Evolutionary conservation across 768 basidiomycete genomes (phyloP).

Genomic region (Heimioporus sp.): DNA sequence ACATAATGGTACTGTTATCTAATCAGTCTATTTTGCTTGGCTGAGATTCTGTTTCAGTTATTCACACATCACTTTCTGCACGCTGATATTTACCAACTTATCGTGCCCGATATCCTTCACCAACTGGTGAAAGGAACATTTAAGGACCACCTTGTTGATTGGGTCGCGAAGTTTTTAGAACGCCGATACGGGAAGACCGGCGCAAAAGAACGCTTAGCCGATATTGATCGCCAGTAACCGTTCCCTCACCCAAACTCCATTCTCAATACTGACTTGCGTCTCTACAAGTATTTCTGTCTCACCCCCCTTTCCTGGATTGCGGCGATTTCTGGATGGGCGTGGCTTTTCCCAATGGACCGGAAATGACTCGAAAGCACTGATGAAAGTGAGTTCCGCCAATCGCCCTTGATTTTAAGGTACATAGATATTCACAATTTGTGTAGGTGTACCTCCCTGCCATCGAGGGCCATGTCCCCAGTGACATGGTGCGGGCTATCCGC

Average conservation of each 20-base stretch:
- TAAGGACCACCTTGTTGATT: conserved; percentile 35
- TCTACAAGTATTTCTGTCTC: neutral
- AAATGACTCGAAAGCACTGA: no score
- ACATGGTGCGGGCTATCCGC: no score
- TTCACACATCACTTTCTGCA: conserved; percentile 30
- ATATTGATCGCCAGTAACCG: conserved; percentile 32
- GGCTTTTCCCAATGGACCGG: no score
- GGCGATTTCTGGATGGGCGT: no score
- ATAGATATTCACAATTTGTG: no score
- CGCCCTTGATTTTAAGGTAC: no score
- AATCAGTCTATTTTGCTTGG: no score
- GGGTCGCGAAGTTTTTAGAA: conserved; percentile 28
- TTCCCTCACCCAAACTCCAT: no score
- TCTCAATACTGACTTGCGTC: neutral
- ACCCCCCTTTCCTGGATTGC: no score
- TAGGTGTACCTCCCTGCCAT: no score
- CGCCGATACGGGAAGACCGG: conserved; percentile 1
- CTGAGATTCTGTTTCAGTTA: neutral
- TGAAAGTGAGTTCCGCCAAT: no score
- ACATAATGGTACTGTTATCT: neutral
- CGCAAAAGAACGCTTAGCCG: conserved; percentile 20
- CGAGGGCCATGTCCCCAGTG: no score
- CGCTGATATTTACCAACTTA: conserved; percentile 31
- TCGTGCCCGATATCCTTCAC: conserved; percentile 30
- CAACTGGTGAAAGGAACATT: conserved; percentile 34